These are phyloP conservation scores for Arctium minus DNA, from an alignment of 129 eudicot genomes.

Conservation along the genomic window DNA sequence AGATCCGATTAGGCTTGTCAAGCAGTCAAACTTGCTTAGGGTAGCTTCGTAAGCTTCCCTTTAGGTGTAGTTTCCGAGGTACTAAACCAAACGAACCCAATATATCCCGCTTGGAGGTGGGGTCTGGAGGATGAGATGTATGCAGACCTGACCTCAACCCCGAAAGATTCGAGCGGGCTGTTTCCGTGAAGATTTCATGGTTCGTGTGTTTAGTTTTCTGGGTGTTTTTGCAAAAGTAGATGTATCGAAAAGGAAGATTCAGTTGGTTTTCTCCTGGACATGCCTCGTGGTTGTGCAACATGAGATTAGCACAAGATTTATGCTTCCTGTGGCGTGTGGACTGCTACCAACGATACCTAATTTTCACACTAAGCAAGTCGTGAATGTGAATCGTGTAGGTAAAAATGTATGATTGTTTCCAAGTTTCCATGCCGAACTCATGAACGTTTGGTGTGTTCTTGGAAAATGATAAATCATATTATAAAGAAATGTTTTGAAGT, in stretches of 20 bases:
- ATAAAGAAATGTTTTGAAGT: background rate
- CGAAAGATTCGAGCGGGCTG: background rate
- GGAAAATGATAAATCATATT: background rate
- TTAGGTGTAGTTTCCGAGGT: background rate
- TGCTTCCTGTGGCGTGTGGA: constrained; percentile 78
- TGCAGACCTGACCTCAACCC: background rate
- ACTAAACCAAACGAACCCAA: background rate
- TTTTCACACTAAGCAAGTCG: constrained; percentile 20
- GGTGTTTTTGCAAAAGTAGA: background rate
- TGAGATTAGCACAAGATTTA: constrained; percentile 62
- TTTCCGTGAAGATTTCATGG: background rate
- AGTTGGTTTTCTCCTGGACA: constrained; percentile 15
- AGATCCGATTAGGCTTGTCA: background rate
- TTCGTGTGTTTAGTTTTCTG: background rate
- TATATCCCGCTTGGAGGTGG: background rate
- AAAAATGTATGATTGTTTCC: constrained; percentile 24
- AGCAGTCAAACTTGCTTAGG: background rate
- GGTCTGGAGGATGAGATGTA: background rate
- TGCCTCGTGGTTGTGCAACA: constrained; percentile 33
- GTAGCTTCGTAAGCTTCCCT: background rate
- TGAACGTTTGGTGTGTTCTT: background rate
- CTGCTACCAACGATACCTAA: constrained; percentile 41
- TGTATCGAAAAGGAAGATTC: background rate
- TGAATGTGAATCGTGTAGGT: constrained; percentile 19
- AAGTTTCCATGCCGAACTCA: constrained; percentile 6